These are phyloP conservation scores for Nitzschia putrida DNA, from an alignment of 108 stramenopile species.

Conservation along the genomic window DNA sequence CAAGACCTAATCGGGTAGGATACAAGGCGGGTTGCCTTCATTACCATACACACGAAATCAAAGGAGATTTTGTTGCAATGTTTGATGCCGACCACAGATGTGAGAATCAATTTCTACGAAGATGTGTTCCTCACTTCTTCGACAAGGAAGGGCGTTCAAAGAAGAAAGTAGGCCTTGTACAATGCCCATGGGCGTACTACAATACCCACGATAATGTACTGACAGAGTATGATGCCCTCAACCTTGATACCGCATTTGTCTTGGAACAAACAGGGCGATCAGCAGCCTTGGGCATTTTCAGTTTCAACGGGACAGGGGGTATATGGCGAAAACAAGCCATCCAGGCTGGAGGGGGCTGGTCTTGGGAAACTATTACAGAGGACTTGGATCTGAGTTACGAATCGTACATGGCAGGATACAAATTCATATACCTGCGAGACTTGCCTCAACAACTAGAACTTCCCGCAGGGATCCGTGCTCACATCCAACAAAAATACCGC, in stretches of 20 bases:
- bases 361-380: conserved; percentile 36
- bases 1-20: conserved; percentile 19
- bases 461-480: conserved; percentile 9
- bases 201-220: conserved; percentile 30
- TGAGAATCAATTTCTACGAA: conserved; percentile 20
- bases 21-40: conserved; percentile 34
- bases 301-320: conserved; percentile 38
- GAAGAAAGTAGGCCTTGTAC: conserved; percentile 20
- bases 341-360: conserved; percentile 23
- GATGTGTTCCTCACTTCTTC: conserved; percentile 29
- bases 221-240: conserved; percentile 27
- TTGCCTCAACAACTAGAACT: conserved; percentile 27
- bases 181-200: conserved; percentile 34
- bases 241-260: conserved; percentile 13
- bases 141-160: conserved; percentile 8
- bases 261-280: conserved; percentile 19
- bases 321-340: conserved; percentile 26
- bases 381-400: conserved; percentile 25
- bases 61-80: conserved; percentile 30
- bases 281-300: conserved; percentile 2
- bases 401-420: conserved; percentile 23
- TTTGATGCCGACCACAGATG: conserved; percentile 37
- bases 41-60: conserved; percentile 2
- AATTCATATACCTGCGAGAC: conserved; percentile 25
- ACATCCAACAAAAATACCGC: conserved; percentile 32